A percentile compares a stretch with the other conserved stretches of the same genome.
Evolutionary conservation across 169 alveolate genomes (phyloP).

Genomic region (Babesia bovis): DNA sequence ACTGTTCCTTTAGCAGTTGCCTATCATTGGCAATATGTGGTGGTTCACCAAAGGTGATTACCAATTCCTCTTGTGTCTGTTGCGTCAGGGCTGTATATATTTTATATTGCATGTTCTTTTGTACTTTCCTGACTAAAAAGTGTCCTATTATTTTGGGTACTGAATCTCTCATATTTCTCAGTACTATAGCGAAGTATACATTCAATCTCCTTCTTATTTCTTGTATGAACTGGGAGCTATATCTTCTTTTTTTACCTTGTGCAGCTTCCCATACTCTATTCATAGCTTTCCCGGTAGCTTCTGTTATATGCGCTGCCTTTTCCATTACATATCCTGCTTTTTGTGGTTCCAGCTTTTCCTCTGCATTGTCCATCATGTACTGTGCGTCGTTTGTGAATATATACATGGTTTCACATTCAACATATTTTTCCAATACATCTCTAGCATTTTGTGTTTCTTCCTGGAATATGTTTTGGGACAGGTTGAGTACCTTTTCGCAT

Average conservation of each 20-base stretch:
- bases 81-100: slow-evolving; percentile 71
- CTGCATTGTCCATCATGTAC: slow-evolving; percentile 82
- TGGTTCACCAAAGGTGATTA: slow-evolving; percentile 76
- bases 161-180: slow-evolving; percentile 94
- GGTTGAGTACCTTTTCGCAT: slow-evolving; percentile 86
- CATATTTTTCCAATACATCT: slow-evolving; percentile 82
- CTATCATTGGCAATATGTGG: slow-evolving; percentile 83
- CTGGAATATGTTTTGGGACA: slow-evolving; percentile 81
- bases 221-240: slow-evolving; percentile 83
- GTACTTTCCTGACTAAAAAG: slow-evolving; percentile 82
- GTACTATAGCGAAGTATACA: slow-evolving; percentile 92
- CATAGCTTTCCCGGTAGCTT: slow-evolving; percentile 66
- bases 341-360: slow-evolving; percentile 35
- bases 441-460: slow-evolving; percentile 88
- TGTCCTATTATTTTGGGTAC: slow-evolving; percentile 96
- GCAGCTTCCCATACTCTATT: slow-evolving; percentile 65
- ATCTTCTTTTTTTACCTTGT: slow-evolving; percentile 77
- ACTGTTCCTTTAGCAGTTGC: slow-evolving; percentile 68
- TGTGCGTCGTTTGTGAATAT: slow-evolving; percentile 93
- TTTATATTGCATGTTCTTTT: slow-evolving; percentile 71
- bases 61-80: slow-evolving; percentile 66
- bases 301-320: slow-evolving; percentile 71
- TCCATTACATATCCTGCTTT: slow-evolving; percentile 60
- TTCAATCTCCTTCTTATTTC: slow-evolving; percentile 94
- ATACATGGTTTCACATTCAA: slow-evolving; percentile 89